Conservation (phyloP, 192 early-diverging fungal species). For the Phlyctochytrium arcticum region DNA sequence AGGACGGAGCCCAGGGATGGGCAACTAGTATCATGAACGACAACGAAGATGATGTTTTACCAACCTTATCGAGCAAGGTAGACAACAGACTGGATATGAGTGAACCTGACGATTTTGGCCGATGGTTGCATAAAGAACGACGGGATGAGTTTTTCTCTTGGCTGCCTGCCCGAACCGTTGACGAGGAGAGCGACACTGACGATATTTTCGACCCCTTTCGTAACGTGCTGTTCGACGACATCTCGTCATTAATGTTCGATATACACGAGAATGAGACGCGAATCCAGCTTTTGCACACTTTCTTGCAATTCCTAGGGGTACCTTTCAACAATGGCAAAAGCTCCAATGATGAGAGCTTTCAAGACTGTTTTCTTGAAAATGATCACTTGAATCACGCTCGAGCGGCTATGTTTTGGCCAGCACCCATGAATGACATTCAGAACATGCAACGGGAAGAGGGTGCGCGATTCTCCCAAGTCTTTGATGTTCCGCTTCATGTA, state of each 20-base stretch:
- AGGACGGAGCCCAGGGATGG: conserved; percentile 16
- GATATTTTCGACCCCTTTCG: conserved; percentile 33
- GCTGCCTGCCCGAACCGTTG: conserved; percentile 20
- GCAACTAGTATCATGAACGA: too few species aligned
- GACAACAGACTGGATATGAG: not conserved
- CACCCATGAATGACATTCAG: not conserved
- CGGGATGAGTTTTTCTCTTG: conserved; percentile 20
- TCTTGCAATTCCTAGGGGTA: conserved; percentile 28
- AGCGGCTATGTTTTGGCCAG: conserved; percentile 24
- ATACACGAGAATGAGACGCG: not conserved
- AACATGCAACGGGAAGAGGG: not conserved
- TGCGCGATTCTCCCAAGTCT: not conserved
- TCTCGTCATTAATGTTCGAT: conserved; percentile 33
- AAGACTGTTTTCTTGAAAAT: conserved; percentile 19
- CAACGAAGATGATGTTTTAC: too few species aligned
- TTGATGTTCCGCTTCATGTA: conserved; percentile 5
- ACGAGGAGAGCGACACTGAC: not conserved
- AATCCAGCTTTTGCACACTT: conserved; percentile 21
- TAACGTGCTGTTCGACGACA: conserved; percentile 36
- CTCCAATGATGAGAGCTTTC: conserved; percentile 13
- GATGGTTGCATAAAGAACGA: conserved; percentile 23
- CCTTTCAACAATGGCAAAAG: conserved; percentile 29
- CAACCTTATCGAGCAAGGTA: not conserved
- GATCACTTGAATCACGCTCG: conserved; percentile 12
- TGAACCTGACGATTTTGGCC: conserved; percentile 24